Conservation (phyloP, 257 asterid species). For the Cordia subcordata region DNA sequence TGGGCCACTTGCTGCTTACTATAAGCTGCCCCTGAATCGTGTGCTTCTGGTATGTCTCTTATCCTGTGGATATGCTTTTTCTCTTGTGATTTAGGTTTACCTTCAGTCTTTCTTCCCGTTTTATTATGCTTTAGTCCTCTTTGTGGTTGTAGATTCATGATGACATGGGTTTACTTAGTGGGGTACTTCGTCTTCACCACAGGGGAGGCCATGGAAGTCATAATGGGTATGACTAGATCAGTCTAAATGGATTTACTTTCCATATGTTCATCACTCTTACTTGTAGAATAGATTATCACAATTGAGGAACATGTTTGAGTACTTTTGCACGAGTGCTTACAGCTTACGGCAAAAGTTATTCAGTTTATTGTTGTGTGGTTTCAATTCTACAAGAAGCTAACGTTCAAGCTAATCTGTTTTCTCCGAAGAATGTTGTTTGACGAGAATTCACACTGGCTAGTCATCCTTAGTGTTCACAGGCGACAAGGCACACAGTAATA, state of each 20-base stretch:
- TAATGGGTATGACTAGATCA: conserved; percentile 58
- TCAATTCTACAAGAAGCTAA: not conserved
- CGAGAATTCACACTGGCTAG: no score
- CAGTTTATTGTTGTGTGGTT: not conserved
- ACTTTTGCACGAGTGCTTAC: not conserved
- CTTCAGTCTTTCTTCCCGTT: not conserved
- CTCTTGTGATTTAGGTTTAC: conserved; percentile 8
- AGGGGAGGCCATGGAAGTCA: conserved; percentile 78
- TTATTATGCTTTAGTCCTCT: not conserved
- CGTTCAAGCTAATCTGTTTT: no score
- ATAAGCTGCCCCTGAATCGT: conserved; percentile 93
- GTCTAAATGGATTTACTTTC: conserved; percentile 5
- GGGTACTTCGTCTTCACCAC: conserved; percentile 86
- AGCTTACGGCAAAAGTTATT: not conserved
- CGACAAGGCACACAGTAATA: no score
- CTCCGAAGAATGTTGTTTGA: no score
- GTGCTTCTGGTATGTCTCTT: conserved; percentile 63
- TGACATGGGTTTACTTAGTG: conserved; percentile 94
- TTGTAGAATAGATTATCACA: not conserved
- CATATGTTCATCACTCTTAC: not conserved
- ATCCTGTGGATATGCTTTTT: conserved; percentile 5
- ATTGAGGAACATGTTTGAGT: not conserved
- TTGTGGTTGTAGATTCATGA: conserved; percentile 62
- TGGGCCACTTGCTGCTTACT: conserved; percentile 96
- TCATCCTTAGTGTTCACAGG: no score